Base-by-base conservation (phyloP, 805 yeast genomes). In the Metschnikowia kunwiensis region DNA sequence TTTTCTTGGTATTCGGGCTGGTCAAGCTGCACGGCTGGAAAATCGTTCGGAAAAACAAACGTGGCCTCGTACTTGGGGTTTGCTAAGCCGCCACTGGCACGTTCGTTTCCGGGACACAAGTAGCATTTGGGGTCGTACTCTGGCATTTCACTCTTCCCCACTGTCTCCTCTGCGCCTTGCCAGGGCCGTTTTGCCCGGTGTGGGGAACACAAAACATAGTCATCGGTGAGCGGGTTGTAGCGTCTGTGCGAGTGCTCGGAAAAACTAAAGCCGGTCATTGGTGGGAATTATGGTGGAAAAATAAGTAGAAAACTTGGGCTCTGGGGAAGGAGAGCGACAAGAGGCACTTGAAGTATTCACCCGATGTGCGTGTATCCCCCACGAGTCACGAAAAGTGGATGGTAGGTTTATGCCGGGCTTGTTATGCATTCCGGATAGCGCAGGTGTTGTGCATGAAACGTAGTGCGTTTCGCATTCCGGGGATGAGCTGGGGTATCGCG, bases 111-210 rank as follows among this genome's bases (percentile, higher is more conserved):
- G 1, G 89, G 88, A 58, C 89, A 82, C 44, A 82, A 62, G 57
- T 76, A 82, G 60, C 91, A 82, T 44, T 72, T 72, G 14, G 74
- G 73, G 49, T 82, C 89, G 52, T 75, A 81, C 22, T 47, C 61
- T 4, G 85, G 82, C 43, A 70, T 63, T 19, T 55, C 49, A 11
- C 61, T 65, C 29, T 57, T 64, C 35, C 55, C 50, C 11, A 68
- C 56, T 23, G 64, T 65, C 54, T 82, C 89, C 45, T 77, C 70
- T 43, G 79, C 85, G 24, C 89, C 89, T 55, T 78, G 83, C 89
- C 89, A 82, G 14, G 91, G 89, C 47, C 91, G 68, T 57, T 80
- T 79, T 20, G 87, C 77, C 39, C 89, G 65, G 53, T 82, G 91
- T 5, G 91, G 89, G 11, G 87, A 80, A 33, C 82, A 82, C 33